Conservation (phyloP, 768 basidiomycete genomes). For the Zangia roseola region DNA sequence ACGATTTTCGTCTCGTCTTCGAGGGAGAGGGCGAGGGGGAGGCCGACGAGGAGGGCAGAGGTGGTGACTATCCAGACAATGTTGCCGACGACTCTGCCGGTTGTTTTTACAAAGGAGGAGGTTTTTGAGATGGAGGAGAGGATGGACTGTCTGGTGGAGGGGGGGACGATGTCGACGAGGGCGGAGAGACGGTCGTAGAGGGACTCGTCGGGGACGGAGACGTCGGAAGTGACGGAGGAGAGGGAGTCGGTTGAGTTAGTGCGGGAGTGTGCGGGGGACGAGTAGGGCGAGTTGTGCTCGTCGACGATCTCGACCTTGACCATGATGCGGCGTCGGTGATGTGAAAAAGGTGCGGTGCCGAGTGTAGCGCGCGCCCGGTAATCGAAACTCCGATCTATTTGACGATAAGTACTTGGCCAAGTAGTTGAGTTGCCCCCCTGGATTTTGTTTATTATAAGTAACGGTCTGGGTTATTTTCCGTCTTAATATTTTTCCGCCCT, state of each 20-base stretch:
- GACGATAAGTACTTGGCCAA: slow-evolving; percentile 28
- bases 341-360: slow-evolving; percentile 29
- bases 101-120: slow-evolving; percentile 60
- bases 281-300: slow-evolving; percentile 75
- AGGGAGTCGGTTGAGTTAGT: slow-evolving; percentile 70
- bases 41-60: slow-evolving; percentile 87
- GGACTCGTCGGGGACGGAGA: slow-evolving; percentile 72
- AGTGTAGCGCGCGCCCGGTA: slow-evolving; percentile 4
- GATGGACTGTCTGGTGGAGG: slow-evolving; percentile 80
- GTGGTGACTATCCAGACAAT: slow-evolving; percentile 95
- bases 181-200: slow-evolving; percentile 85
- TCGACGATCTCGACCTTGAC: slow-evolving; percentile 93
- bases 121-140: slow-evolving; percentile 58
- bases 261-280: slow-evolving; percentile 70
- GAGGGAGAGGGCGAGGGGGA: slow-evolving; percentile 88
- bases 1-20: slow-evolving; percentile 97
- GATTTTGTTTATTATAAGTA: slow-evolving; percentile 26
- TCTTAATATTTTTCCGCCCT: slow-evolving; percentile 28
- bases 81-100: slow-evolving; percentile 76
- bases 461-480: slow-evolving; percentile 20
- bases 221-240: slow-evolving; percentile 74
- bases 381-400: slow-evolving; percentile 27
- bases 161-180: slow-evolving; percentile 94
- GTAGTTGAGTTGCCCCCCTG: slow-evolving; percentile 11
- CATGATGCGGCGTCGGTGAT: slow-evolving; percentile 46